Conservation (phyloP, 768 basidiomycete genomes). For the Hericium coralloides region DNA sequence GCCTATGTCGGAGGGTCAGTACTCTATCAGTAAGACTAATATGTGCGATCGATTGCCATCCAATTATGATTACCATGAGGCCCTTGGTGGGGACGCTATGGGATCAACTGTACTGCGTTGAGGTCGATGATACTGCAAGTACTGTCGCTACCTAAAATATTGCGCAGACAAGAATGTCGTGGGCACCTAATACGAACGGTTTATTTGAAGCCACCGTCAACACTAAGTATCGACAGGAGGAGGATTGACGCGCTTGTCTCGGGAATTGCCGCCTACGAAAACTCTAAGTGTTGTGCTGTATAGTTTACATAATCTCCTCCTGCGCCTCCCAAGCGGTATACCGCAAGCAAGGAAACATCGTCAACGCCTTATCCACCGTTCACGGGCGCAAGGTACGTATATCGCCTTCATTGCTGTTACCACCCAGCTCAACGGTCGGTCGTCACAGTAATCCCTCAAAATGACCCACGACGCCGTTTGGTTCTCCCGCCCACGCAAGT, state of each 20-base stretch:
- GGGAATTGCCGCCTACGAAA: background rate
- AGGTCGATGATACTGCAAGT: too few relatives aligned
- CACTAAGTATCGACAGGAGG: background rate
- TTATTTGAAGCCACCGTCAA: too few relatives aligned
- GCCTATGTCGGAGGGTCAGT: too few relatives aligned
- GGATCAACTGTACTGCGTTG: too few relatives aligned
- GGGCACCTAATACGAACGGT: too few relatives aligned
- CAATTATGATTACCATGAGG: too few relatives aligned
- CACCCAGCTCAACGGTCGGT: conserved; percentile 4
- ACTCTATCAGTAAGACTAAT: too few relatives aligned
- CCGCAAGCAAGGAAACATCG: background rate
- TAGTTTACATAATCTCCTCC: conserved; percentile 7
- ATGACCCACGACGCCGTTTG: conserved; percentile 99
- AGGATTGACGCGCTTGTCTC: background rate
- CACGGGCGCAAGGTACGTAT: conserved; percentile 7
- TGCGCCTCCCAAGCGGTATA: background rate
- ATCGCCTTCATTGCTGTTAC: background rate
- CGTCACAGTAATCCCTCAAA: conserved; percentile 25
- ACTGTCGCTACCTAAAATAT: too few relatives aligned
- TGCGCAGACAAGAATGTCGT: too few relatives aligned
- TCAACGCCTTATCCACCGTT: conserved; percentile 2
- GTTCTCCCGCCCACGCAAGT: conserved; percentile 95
- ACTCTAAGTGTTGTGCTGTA: conserved; percentile 11
- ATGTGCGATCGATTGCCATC: too few relatives aligned
- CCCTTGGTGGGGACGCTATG: too few relatives aligned